Evolutionary conservation across 768 basidiomycete species (phyloP).

Genomic region (Kwoniella pini): DNA sequence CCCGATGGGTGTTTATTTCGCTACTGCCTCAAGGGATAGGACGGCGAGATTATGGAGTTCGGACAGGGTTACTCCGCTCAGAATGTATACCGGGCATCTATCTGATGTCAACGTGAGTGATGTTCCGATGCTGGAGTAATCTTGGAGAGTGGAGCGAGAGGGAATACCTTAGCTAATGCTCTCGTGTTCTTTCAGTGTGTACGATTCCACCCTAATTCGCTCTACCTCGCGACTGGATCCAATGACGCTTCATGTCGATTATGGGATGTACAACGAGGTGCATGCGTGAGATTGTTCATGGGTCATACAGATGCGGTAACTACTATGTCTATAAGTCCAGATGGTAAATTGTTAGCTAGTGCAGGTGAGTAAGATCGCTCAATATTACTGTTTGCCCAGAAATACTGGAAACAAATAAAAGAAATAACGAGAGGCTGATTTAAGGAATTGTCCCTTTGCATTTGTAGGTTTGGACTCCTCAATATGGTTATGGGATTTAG

Average conservation of each 20-base stretch:
- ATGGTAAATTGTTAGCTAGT: conserved; percentile 89
- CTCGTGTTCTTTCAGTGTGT: conserved; percentile 65
- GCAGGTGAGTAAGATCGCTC: conserved; percentile 62
- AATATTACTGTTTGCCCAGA: neutral
- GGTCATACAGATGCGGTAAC: conserved; percentile 90
- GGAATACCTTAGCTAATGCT: neutral
- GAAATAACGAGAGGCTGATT: neutral
- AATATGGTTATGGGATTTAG: conserved; percentile 95
- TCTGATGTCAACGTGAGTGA: conserved; percentile 91
- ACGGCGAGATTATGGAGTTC: conserved; percentile 97
- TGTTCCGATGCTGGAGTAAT: neutral
- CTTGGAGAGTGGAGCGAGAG: neutral
- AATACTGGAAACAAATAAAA: too few relatives aligned
- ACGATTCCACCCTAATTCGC: conserved; percentile 93
- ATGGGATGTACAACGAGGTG: conserved; percentile 97
- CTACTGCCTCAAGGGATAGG: conserved; percentile 87
- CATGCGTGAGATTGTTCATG: conserved; percentile 90
- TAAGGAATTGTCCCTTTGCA: neutral
- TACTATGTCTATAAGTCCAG: conserved; percentile 83
- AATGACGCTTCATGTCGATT: conserved; percentile 93
- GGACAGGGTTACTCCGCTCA: conserved; percentile 77
- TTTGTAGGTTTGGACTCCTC: conserved; percentile 66
- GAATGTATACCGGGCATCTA: conserved; percentile 93
- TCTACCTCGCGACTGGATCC: conserved; percentile 96
- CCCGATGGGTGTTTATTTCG: conserved; percentile 97